A percentile compares a stretch with the other conserved stretches of the same genome.
These are phyloP conservation scores for Ceratobasidium sp. DNA, from an alignment of 1,284 basidiomycete genomes.

Conservation along the genomic window DNA sequence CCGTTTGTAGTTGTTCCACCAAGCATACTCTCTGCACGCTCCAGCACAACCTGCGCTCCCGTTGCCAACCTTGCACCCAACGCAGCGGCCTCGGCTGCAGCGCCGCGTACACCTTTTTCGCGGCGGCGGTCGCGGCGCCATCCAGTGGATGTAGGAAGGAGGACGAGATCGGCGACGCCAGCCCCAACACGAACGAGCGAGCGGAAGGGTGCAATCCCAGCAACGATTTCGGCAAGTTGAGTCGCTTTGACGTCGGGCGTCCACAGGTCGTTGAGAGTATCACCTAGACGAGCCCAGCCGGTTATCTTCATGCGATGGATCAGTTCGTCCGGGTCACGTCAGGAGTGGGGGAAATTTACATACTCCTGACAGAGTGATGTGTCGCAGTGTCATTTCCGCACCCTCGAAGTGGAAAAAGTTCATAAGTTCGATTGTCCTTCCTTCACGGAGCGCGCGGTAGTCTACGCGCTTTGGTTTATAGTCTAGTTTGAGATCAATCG, in stretches of 20 bases:
- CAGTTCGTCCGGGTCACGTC: not conserved
- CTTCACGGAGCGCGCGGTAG: conserved; percentile 90
- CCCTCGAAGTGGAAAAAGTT: conserved; percentile 99
- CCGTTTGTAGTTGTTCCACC: conserved; percentile 63
- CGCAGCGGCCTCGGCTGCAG: conserved; percentile 93
- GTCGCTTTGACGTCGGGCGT: conserved; percentile 99
- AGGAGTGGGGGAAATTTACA: conserved; percentile 54
- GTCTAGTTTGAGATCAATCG: conserved; percentile 91
- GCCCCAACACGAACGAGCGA: conserved; percentile 97
- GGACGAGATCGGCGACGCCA: conserved; percentile 93
- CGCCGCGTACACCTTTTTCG: conserved; percentile 89
- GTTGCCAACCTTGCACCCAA: conserved; percentile 95
- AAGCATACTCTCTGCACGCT: conserved; percentile 93
- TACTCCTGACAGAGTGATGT: conserved; percentile 91
- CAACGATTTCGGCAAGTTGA: conserved; percentile 95
- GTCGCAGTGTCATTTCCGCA: conserved; percentile 95
- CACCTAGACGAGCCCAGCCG: conserved; percentile 88
- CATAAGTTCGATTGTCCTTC: conserved; percentile 96
- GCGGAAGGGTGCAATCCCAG: conserved; percentile 95
- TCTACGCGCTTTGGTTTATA: conserved; percentile 99
- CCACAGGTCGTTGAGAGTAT: conserved; percentile 96
- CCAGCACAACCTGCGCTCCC: conserved; percentile 96
- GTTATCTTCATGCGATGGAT: conserved; percentile 68
- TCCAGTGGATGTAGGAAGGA: conserved; percentile 91
- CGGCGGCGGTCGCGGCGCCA: conserved; percentile 97